Conservation (phyloP, 495 filamentous ascomycete genomes). For the Penicillium coprophilum region DNA sequence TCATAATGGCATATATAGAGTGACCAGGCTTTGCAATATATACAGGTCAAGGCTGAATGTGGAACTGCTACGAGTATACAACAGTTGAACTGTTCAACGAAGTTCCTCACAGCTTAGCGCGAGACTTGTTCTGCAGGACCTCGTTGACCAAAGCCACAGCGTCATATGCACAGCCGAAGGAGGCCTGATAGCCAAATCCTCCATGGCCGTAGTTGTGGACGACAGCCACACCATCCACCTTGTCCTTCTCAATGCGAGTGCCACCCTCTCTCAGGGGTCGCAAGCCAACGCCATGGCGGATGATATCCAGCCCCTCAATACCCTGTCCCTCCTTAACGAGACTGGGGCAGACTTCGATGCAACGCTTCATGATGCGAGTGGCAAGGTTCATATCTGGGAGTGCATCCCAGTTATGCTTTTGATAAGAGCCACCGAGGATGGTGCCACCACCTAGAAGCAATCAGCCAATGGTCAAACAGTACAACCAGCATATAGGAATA, state of each 20-base stretch:
- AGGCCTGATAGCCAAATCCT: slow-evolving; percentile 87
- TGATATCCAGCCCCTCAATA: slow-evolving; percentile 75
- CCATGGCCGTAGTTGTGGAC: slow-evolving; percentile 98
- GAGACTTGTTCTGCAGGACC: slow-evolving; percentile 38
- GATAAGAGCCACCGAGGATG: slow-evolving; percentile 84
- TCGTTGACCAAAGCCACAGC: slow-evolving; percentile 72
- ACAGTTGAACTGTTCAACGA: not conserved
- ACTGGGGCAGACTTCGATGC: slow-evolving; percentile 67
- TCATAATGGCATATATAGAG: not conserved
- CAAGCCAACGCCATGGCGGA: slow-evolving; percentile 86
- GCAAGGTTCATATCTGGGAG: slow-evolving; percentile 80
- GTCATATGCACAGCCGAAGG: slow-evolving; percentile 76
- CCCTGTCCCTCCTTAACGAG: slow-evolving; percentile 72
- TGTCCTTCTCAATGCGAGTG: slow-evolving; percentile 79
- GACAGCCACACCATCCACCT: slow-evolving; percentile 65
- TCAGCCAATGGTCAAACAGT: slow-evolving; percentile 1
- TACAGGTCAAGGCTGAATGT: not conserved
- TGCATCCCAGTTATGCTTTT: slow-evolving; percentile 79
- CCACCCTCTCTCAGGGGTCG: slow-evolving; percentile 75
- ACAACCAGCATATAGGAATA: not conserved
- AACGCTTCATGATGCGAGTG: slow-evolving; percentile 83
- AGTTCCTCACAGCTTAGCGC: slow-evolving; percentile 36
- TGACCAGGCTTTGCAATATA: not conserved
- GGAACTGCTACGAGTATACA: not conserved
- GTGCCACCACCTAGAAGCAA: slow-evolving; percentile 58